A percentile compares a stretch with the other conserved stretches of the same genome.
phyloP scores from a whole-genome alignment of 2,329 filamentous ascomycete genomes.

The Diaporthe eres region DNA sequence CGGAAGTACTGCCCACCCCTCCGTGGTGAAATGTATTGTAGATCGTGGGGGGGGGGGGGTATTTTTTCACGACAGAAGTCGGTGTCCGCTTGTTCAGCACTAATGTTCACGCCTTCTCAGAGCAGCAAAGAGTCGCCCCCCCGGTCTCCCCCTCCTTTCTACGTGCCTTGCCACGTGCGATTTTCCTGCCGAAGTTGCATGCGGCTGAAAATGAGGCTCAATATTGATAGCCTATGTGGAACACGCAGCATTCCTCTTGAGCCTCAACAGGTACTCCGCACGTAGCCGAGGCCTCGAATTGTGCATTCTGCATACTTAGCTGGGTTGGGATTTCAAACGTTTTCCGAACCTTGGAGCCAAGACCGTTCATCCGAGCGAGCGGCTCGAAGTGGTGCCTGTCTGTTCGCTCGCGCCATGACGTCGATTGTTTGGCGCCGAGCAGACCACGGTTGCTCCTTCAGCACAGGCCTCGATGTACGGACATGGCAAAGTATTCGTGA shows the following conservation, averaged over 20 bases:
- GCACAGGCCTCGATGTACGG: not conserved
- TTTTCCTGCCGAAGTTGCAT: not conserved
- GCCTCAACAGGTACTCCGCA: not conserved
- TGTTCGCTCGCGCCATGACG: conserved; percentile 14
- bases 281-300: not conserved
- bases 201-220: conserved; percentile 12
- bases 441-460: conserved; percentile 1
- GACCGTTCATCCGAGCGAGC: conserved; percentile 10
- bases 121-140: not conserved
- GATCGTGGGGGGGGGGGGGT: not conserved
- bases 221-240: not conserved
- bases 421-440: not conserved
- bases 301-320: not conserved
- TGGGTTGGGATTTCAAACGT: not conserved
- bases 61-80: not conserved
- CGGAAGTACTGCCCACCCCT: not conserved
- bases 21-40: not conserved
- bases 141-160: not conserved
- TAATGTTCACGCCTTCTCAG: not conserved
- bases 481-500: not conserved
- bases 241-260: too few relatives aligned
- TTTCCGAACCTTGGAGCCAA: not conserved
- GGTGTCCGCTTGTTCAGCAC: not conserved
- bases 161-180: not conserved
- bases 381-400: not conserved